Conservation (phyloP, 257 asterid genomes). For the Penstemon barbatus region DNA sequence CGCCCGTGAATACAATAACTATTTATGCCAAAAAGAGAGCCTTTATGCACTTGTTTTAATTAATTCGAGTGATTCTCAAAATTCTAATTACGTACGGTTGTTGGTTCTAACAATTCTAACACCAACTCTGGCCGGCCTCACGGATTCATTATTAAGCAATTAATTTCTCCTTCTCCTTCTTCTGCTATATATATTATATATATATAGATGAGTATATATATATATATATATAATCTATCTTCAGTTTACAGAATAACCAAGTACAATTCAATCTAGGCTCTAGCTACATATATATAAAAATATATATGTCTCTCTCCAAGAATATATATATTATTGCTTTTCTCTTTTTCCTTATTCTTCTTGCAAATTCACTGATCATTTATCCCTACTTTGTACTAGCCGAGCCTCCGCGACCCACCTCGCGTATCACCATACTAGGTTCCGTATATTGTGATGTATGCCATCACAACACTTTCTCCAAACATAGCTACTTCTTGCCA, state of each 20-base stretch:
- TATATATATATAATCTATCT: slow-evolving; percentile 26
- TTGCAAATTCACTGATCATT: slow-evolving; percentile 20
- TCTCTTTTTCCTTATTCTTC: slow-evolving; percentile 25
- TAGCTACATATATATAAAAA: background rate
- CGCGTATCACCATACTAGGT: slow-evolving; percentile 45
- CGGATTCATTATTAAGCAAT: slow-evolving; percentile 30
- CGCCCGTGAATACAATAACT: slow-evolving; percentile 30
- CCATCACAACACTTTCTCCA: slow-evolving; percentile 40
- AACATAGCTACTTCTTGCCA: slow-evolving; percentile 49
- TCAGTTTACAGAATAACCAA: slow-evolving; percentile 2
- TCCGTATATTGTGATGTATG: slow-evolving; percentile 51
- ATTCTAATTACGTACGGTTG: slow-evolving; percentile 15
- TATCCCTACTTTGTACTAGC: slow-evolving; percentile 23
- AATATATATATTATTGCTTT: background rate
- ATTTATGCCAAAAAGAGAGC: slow-evolving; percentile 5
- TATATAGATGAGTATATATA: background rate
- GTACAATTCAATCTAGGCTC: background rate
- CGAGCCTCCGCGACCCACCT: slow-evolving; percentile 27
- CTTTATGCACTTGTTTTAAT: slow-evolving; percentile 33
- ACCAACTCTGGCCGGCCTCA: slow-evolving; percentile 32
- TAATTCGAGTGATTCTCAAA: background rate
- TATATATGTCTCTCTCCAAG: background rate
- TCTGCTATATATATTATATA: background rate
- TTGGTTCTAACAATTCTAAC: slow-evolving; percentile 23
- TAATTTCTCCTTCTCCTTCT: background rate